These are phyloP conservation scores for Russula ochroleuca DNA, from an alignment of 768 basidiomycete genomes.

Conservation along the genomic window DNA sequence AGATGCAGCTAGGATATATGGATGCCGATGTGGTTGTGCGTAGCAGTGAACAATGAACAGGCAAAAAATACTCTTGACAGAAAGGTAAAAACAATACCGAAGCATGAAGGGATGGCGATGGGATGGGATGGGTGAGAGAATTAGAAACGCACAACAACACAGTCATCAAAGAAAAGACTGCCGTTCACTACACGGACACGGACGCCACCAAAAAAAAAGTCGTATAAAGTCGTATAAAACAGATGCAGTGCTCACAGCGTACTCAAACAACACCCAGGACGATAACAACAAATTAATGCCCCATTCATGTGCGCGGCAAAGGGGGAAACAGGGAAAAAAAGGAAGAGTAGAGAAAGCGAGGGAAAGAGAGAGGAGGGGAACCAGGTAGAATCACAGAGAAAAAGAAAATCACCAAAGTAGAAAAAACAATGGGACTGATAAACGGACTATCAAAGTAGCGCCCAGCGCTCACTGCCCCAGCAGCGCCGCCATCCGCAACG, in stretches of 20 bases:
- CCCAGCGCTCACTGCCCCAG: slow-evolving; percentile 28
- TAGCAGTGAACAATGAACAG: slow-evolving; percentile 25
- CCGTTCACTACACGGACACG: neutral
- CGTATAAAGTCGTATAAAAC: slow-evolving; percentile 7
- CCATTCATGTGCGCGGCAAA: slow-evolving; percentile 4
- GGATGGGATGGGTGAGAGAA: no score
- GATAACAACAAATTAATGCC: neutral
- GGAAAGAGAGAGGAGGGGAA: neutral
- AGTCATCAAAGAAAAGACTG: neutral
- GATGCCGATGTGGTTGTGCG: slow-evolving; percentile 25
- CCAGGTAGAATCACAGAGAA: neutral
- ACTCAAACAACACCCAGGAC: slow-evolving; percentile 25
- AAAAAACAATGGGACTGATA: no score
- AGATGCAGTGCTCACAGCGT: slow-evolving; percentile 26
- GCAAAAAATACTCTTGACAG: slow-evolving; percentile 8
- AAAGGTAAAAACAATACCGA: neutral
- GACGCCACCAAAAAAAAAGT: neutral
- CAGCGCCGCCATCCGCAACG: slow-evolving; percentile 51
- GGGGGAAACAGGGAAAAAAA: neutral
- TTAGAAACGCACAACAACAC: neutral
- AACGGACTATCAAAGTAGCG: neutral
- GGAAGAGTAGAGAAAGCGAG: neutral
- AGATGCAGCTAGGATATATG: slow-evolving; percentile 30
- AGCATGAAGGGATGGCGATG: neutral
- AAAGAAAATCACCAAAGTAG: no score